Conservation (phyloP, 192 early-diverging fungal genomes). For the Backusella westeae region DNA sequence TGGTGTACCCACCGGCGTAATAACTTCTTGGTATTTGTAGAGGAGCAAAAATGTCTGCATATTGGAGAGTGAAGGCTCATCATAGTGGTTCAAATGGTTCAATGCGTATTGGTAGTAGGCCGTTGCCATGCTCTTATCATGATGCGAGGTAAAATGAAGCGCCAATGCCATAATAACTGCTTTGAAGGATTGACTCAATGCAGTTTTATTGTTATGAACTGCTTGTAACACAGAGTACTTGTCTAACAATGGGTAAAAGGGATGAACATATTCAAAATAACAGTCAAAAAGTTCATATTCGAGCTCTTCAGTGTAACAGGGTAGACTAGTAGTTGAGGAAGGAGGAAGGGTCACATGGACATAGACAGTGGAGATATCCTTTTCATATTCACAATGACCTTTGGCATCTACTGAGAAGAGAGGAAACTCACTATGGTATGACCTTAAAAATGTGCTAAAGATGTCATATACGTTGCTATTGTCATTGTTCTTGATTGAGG, state of each 20-base stretch:
- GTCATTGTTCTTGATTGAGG: background rate
- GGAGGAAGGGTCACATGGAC: conserved; percentile 3
- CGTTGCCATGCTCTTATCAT: background rate
- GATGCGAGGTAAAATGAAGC: background rate
- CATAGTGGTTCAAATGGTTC: background rate
- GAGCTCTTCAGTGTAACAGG: background rate
- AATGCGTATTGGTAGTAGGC: conserved; percentile 1
- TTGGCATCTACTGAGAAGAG: conserved; percentile 2
- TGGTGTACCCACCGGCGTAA: conserved; percentile 6
- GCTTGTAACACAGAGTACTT: conserved; percentile 1
- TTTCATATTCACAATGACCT: conserved; percentile 12
- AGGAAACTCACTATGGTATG: background rate
- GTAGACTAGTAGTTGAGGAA: background rate
- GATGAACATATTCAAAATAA: conserved; percentile 14
- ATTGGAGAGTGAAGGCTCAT: background rate
- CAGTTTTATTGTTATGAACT: background rate
- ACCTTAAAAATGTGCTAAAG: background rate
- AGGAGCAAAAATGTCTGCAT: conserved; percentile 9
- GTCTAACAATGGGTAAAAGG: conserved; percentile 9
- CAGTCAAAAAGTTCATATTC: conserved; percentile 4
- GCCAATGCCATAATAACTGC: background rate
- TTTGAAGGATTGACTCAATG: background rate
- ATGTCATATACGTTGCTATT: background rate
- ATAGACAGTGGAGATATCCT: background rate
- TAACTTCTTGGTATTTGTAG: conserved; percentile 18